phyloP scores from a whole-genome alignment of 2,329 filamentous ascomycete genomes.

The Aspergillus sp. region DNA sequence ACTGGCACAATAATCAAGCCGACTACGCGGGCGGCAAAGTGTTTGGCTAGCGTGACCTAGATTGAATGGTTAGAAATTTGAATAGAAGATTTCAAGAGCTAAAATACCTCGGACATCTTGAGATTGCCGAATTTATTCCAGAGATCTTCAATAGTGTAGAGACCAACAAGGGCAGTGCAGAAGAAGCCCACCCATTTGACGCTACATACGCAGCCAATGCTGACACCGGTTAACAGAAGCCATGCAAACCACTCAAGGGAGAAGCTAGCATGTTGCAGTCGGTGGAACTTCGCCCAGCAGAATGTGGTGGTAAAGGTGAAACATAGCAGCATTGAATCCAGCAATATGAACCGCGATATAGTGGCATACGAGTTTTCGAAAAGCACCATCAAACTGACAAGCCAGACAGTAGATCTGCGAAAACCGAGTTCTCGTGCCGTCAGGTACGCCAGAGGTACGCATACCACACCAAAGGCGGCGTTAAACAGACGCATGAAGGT shows the following conservation, averaged over 20 bases:
- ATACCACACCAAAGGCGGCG: constrained; percentile 88
- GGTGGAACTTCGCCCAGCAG: constrained; percentile 97
- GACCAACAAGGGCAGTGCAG: constrained; percentile 87
- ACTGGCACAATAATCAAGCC: constrained; percentile 88
- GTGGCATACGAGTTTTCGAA: constrained; percentile 99
- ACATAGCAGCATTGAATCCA: constrained; percentile 98
- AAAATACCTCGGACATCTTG: constrained; percentile 79
- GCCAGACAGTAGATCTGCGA: constrained; percentile 85
- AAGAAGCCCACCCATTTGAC: constrained; percentile 99
- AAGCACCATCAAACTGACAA: constrained; percentile 94
- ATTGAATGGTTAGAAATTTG: constrained; percentile 27
- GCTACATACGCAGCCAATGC: constrained; percentile 96
- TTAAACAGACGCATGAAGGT: constrained; percentile 99
- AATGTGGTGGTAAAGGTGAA: constrained; percentile 98
- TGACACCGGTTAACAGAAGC: constrained; percentile 90
- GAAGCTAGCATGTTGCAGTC: constrained; percentile 82
- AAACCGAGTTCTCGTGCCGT: constrained; percentile 91
- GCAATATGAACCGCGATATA: constrained; percentile 95
- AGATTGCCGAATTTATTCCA: constrained; percentile 98
- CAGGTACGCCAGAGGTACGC: constrained; percentile 91
- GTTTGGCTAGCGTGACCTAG: constrained; percentile 70
- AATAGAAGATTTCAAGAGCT: too few relatives aligned
- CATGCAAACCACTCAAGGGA: constrained; percentile 91
- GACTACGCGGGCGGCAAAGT: constrained; percentile 78
- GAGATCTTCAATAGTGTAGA: constrained; percentile 95